phyloP scores from a whole-genome alignment of 352 stramenopile genomes.

The Phytophthora citricola region DNA sequence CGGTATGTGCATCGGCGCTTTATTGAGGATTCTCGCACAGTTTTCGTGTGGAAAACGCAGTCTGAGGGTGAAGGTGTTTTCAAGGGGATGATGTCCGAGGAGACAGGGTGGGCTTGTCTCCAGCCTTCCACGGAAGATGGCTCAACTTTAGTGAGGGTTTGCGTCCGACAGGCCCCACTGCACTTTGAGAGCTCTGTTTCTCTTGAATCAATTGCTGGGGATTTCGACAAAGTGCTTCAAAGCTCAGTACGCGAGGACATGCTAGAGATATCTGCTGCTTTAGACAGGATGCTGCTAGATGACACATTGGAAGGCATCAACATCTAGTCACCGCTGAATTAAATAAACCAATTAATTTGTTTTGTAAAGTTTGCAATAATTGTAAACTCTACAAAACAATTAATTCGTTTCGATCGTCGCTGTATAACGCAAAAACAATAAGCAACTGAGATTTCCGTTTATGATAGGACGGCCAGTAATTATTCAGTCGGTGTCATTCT shows the following conservation, averaged over 20 bases:
- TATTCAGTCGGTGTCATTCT: not conserved
- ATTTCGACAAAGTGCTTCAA: conserved; percentile 29
- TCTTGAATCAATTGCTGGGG: not conserved
- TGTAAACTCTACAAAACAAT: no score
- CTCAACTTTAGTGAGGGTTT: conserved; percentile 17
- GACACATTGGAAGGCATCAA: conserved; percentile 31
- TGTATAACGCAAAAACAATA: no score
- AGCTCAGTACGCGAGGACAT: conserved; percentile 25
- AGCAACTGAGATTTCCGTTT: not conserved
- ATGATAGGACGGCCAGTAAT: not conserved
- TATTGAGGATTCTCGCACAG: conserved; percentile 39
- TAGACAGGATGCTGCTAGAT: conserved; percentile 28
- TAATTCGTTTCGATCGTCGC: no score
- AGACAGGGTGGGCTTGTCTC: conserved; percentile 60
- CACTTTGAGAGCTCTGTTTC: not conserved
- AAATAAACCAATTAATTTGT: no score
- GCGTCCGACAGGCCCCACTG: conserved; percentile 18
- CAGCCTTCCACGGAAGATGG: conserved; percentile 16
- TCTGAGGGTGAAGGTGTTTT: conserved; percentile 43
- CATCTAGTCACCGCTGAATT: conserved; percentile 16
- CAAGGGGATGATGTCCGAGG: conserved; percentile 48
- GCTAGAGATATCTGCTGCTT: conserved; percentile 19
- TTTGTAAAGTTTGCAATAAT: no score
- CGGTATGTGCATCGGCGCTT: conserved; percentile 34
- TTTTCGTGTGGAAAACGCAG: conserved; percentile 56